Evolutionary conservation across 2,329 filamentous ascomycete genomes (phyloP).

Genomic region (Aspergillus uvarum): DNA sequence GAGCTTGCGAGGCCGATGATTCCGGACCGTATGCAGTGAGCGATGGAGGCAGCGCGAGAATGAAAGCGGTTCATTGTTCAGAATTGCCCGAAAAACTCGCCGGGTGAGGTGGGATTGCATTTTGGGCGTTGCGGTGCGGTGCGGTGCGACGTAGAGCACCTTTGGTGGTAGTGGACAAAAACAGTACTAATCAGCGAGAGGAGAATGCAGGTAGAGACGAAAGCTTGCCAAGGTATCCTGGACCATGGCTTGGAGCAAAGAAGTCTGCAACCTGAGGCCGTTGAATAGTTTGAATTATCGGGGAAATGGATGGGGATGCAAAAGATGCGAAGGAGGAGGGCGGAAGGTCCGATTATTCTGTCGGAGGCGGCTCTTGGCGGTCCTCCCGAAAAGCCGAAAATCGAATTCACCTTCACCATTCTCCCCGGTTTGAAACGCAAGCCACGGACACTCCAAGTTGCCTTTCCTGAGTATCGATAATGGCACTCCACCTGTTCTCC

Average conservation of each 20-base stretch:
- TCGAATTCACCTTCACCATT: conserved; percentile 14
- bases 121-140: conserved; percentile 7
- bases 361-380: conserved; percentile 30
- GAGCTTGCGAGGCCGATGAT: conserved; percentile 32
- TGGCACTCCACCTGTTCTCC: conserved; percentile 33
- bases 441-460: neutral
- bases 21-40: conserved; percentile 32
- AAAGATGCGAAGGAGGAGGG: conserved; percentile 1
- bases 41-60: conserved; percentile 38
- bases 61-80: conserved; percentile 46
- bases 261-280: neutral
- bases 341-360: conserved; percentile 11
- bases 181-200: neutral
- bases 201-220: neutral
- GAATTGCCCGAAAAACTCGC: conserved; percentile 45
- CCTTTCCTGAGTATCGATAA: conserved; percentile 9
- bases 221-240: neutral
- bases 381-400: conserved; percentile 25
- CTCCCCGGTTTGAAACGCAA: neutral
- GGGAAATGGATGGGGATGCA: neutral
- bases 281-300: neutral
- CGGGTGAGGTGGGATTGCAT: conserved; percentile 49
- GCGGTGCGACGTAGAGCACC: neutral
- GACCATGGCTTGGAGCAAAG: neutral
- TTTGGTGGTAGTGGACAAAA: neutral